Base-by-base conservation (phyloP, 2,329 filamentous ascomycete species). In the Myotisia sp. region DNA sequence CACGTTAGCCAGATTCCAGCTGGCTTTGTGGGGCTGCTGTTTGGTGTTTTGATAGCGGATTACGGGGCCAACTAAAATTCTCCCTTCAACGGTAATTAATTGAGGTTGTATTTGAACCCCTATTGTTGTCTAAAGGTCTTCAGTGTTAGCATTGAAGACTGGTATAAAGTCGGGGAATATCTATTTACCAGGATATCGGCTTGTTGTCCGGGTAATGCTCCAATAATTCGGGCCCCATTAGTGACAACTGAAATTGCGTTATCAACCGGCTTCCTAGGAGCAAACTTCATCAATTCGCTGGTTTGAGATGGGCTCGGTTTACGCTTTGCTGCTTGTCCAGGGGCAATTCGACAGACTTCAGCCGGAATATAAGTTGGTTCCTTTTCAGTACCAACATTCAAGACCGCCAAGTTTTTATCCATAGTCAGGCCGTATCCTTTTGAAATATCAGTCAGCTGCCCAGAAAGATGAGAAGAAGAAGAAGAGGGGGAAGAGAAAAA, bases 81-180 rank as follows among this genome's bases (percentile, higher is more conserved):
- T 74, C 1, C 73, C 86, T 1, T 65, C 63, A 0, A 93, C 79
- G 0, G 79, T 79, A 21, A 92, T 62, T 21, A 93, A 64, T 1
- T 62, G 54, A 8, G 68, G 13, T 8, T 29, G 28, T 40, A 44
- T 44, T 6, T 31, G 24, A 8, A 19, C 26, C 39, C 42, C n/a
- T 14, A 24, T 40, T 2, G 42, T 37, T 17, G n/a, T n/a, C n/a
- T n/a, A n/a, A n/a, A n/a, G n/a, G n/a, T n/a, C n/a, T n/a, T n/a
- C n/a, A n/a, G n/a, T 42, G 34, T 26, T 28, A 37, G 17, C n/a
- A 18, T 28, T 2, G 3, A 7, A 18, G 6, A 18, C 29, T 12
- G 17, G n/a, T 26, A 29, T 9, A 19, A 31, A n/a, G 7, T 17
- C 14, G 20, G 17, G 6, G 6, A 18, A 31, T 8, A n/a, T n/a